Conservation (phyloP, 2,329 filamentous ascomycete species). For the Phialophora tarda region DNA sequence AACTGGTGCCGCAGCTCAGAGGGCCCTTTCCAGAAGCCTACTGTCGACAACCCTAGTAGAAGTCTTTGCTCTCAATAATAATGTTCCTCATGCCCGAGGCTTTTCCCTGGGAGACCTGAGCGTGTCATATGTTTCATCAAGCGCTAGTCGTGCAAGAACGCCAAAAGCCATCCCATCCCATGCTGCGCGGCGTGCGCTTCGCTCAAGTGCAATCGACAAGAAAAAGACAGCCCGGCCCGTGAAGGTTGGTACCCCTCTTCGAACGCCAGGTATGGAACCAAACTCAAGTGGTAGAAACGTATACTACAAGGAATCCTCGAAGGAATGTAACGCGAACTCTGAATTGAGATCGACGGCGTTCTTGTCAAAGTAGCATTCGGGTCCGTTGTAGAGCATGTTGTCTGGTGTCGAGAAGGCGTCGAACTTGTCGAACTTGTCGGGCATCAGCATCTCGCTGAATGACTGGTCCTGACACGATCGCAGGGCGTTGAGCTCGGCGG, state of each 20-base stretch:
- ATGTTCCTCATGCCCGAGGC: constrained; percentile 9
- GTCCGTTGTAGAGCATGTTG: constrained; percentile 36
- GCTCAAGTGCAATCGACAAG: constrained; percentile 32
- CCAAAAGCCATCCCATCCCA: constrained; percentile 21
- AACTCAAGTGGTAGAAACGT: constrained; percentile 4
- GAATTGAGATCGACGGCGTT: constrained; percentile 38
- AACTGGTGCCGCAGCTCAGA: constrained; percentile 6
- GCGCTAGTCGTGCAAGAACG: constrained; percentile 19
- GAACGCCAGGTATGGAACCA: constrained; percentile 16
- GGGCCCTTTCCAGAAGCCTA: constrained; percentile 5
- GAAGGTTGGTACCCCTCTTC: constrained; percentile 25
- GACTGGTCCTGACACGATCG: constrained; percentile 36
- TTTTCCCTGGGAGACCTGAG: constrained; percentile 18
- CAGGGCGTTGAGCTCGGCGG: constrained; percentile 40
- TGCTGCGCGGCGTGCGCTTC: constrained; percentile 23
- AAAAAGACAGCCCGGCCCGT: constrained; percentile 6
- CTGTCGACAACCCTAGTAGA: constrained; percentile 10
- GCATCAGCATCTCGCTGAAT: constrained; percentile 38
- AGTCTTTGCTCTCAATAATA: constrained; percentile 12
- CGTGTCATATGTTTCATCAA: constrained; percentile 19
- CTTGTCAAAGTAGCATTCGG: constrained; percentile 41
- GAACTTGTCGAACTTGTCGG: constrained; percentile 41
- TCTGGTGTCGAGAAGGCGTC: constrained; percentile 40
- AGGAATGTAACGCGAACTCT: constrained; percentile 37
- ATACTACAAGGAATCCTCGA: constrained; percentile 37